A percentile compares a stretch with the other conserved stretches of the same genome.
Conservation (phyloP, 2,329 filamentous ascomycete species). For the Claviceps cyperi region DNA sequence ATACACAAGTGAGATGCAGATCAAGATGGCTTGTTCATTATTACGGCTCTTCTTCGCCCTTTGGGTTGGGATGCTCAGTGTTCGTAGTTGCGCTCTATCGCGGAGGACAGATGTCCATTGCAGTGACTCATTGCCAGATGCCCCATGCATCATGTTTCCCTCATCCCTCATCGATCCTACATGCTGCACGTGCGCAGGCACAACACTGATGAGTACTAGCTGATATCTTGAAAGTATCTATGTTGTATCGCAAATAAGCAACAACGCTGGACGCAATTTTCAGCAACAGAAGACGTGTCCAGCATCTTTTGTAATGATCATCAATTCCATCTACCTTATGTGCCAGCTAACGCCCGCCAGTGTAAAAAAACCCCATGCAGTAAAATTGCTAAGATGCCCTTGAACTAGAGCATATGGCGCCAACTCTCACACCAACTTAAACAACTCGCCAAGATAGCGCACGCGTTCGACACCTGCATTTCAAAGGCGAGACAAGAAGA, state of each 20-base stretch:
- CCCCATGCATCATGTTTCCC: too few species aligned
- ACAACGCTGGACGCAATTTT: not conserved
- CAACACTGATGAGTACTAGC: too few species aligned
- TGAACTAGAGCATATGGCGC: not conserved
- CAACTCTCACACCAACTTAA: not conserved
- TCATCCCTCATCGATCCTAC: too few species aligned
- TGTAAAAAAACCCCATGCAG: not conserved
- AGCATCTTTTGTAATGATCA: constrained; percentile 3
- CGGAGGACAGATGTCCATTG: too few species aligned
- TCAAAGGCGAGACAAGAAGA: not conserved
- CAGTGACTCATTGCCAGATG: too few species aligned
- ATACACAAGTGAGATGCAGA: too few species aligned
- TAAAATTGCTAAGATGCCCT: not conserved
- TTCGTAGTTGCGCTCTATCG: too few species aligned
- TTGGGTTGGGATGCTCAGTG: too few species aligned
- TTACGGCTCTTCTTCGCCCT: too few species aligned
- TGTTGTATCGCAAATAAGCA: not conserved
- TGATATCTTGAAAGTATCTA: not conserved
- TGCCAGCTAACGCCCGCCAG: constrained; percentile 9
- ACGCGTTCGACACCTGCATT: not conserved
- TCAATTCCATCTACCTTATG: constrained; percentile 10
- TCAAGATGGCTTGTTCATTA: too few species aligned
- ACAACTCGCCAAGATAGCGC: not conserved
- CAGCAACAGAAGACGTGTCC: not conserved
- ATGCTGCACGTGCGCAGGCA: not conserved